Conservation (phyloP, 2,329 filamentous ascomycete species). For the Cladophialophora psammophila region DNA sequence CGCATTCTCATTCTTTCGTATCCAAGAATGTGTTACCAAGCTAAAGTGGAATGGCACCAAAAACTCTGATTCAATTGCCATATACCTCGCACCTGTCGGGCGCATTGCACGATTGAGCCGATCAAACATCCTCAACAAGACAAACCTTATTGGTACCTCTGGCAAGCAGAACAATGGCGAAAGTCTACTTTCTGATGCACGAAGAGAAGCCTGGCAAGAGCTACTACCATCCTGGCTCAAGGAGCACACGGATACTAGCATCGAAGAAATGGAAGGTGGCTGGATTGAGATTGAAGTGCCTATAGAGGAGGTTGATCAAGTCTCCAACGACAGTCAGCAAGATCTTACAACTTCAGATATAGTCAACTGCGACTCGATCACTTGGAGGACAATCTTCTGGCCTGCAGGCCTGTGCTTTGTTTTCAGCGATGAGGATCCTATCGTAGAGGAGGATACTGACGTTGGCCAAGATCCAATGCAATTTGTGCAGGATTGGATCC, state of each 20-base stretch:
- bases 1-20: conserved; percentile 22
- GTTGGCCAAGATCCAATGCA: conserved; percentile 48
- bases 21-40: conserved; percentile 10
- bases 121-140: not conserved
- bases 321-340: not conserved
- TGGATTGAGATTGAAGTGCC: conserved; percentile 37
- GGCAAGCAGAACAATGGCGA: not conserved
- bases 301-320: conserved; percentile 25
- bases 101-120: conserved; percentile 22
- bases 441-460: conserved; percentile 25
- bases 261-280: conserved; percentile 8
- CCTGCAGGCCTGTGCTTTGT: conserved; percentile 54
- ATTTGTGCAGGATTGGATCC: conserved; percentile 53
- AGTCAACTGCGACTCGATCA: conserved; percentile 43
- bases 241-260: conserved; percentile 19
- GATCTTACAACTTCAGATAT: conserved; percentile 34
- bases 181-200: conserved; percentile 6
- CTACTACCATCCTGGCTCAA: conserved; percentile 34
- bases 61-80: not conserved
- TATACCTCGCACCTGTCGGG: conserved; percentile 33
- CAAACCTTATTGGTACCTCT: not conserved
- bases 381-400: conserved; percentile 54
- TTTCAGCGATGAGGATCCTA: conserved; percentile 41
- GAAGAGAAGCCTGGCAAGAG: conserved; percentile 27
- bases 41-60: not conserved